A percentile compares a stretch with the other conserved stretches of the same genome.
Conservation (phyloP, 441 rosid genomes). For the Pelargonium fulgidum region DNA sequence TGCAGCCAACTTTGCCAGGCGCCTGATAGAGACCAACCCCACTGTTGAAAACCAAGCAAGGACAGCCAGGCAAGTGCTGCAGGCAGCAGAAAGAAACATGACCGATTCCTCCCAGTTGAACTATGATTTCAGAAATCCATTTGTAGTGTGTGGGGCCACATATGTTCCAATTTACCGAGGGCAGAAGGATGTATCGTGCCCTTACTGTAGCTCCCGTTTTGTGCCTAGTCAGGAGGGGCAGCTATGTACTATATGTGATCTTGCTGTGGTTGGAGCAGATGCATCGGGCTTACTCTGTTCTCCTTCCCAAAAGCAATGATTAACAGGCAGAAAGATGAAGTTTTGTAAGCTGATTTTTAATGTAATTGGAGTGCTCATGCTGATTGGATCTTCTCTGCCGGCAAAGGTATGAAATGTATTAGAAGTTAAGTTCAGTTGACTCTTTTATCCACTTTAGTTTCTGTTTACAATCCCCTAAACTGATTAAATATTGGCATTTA, state of each 20-base stretch:
- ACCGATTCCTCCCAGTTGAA: constrained; percentile 49
- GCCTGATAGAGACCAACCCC: constrained; percentile 67
- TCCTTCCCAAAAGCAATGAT: constrained; percentile 36
- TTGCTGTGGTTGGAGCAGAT: constrained; percentile 75
- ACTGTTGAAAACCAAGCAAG: constrained; percentile 51
- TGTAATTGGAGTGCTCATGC: no score
- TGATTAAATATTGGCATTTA: no score
- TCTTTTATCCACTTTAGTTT: no score
- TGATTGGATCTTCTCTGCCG: no score
- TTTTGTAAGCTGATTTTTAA: no score
- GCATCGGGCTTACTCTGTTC: constrained; percentile 73
- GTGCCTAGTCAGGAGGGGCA: constrained; percentile 65
- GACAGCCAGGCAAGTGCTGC: constrained; percentile 60
- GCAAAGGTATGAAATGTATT: no score
- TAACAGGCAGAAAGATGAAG: no score
- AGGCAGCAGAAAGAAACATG: constrained; percentile 70
- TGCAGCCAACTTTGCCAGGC: constrained; percentile 63
- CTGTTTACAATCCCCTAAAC: no score
- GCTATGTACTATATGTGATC: constrained; percentile 72
- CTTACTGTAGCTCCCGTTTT: constrained; percentile 64
- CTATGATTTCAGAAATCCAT: constrained; percentile 80
- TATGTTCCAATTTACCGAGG: constrained; percentile 80
- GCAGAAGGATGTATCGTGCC: constrained; percentile 69
- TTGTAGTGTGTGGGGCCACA: constrained; percentile 71
- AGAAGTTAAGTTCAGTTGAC: no score